Percentiles rank a stretch among this genome's conserved stretches.
phyloP scores from a whole-genome alignment of 2,329 filamentous ascomycete genomes.

The Exophiala aquamarina region DNA sequence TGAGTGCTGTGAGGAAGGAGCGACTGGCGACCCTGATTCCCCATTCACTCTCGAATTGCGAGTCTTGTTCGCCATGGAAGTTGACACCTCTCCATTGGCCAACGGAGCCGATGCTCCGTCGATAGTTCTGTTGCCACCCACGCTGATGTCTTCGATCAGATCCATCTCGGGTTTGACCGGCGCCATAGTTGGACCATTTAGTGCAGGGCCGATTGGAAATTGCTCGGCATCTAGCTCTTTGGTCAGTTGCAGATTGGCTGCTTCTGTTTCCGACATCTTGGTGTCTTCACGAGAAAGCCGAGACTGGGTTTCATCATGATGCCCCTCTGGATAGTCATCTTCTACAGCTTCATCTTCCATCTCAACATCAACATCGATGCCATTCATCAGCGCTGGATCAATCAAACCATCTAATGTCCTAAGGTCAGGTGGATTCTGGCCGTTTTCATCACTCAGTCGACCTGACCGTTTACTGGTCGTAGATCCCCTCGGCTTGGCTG shows the following conservation, averaged over 20 bases:
- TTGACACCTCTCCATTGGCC: constrained; percentile 6
- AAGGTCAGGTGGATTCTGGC: constrained; percentile 28
- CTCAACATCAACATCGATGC: not conserved
- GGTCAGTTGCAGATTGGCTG: constrained; percentile 1
- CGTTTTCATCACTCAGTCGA: constrained; percentile 44
- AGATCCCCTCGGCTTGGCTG: constrained; percentile 59
- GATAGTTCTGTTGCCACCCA: not conserved
- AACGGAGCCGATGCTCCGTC: not conserved
- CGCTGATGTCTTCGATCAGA: not conserved
- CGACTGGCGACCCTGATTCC: constrained; percentile 29
- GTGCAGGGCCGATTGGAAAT: not conserved
- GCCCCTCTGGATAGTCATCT: constrained; percentile 18
- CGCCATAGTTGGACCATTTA: not conserved
- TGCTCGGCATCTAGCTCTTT: constrained; percentile 2
- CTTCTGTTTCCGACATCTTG: not conserved
- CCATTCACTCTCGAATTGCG: constrained; percentile 11
- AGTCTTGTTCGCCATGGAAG: constrained; percentile 9
- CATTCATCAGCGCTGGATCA: constrained; percentile 23
- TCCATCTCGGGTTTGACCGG: not conserved
- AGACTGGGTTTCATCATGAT: constrained; percentile 30
- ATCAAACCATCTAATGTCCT: constrained; percentile 23
- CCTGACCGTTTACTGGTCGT: constrained; percentile 54
- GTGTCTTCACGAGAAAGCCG: not conserved
- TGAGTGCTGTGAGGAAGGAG: constrained; percentile 45
- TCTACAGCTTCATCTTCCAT: constrained; percentile 10